These are phyloP conservation scores for Dendrobium chrysotoxum DNA, from an alignment of 106 monocot genomes.

Conservation along the genomic window DNA sequence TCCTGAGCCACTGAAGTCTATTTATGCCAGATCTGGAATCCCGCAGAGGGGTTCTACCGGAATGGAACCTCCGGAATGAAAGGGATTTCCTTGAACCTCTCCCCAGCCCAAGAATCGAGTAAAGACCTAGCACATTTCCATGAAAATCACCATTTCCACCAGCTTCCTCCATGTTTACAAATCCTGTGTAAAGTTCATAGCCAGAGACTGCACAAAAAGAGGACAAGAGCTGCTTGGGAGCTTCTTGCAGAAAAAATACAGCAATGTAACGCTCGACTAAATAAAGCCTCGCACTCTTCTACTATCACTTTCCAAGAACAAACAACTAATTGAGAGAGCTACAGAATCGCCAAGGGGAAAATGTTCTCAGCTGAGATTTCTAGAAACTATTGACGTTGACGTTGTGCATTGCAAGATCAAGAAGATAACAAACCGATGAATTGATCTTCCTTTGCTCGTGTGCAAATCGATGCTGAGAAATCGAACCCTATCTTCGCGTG, in stretches of 20 bases:
- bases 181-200: background rate
- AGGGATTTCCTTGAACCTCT: conserved; percentile 49
- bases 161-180: conserved; percentile 45
- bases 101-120: conserved; percentile 20
- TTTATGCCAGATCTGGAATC: conserved; percentile 25
- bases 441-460: background rate
- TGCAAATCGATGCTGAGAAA: background rate
- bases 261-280: background rate
- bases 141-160: conserved; percentile 23
- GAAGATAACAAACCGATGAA: background rate
- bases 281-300: background rate
- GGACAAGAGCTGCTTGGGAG: background rate
- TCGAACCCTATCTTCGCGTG: background rate
- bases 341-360: background rate
- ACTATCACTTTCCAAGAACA: background rate
- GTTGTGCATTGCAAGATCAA: background rate
- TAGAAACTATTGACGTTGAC: background rate
- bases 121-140: conserved; percentile 27
- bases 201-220: background rate
- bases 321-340: background rate
- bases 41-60: conserved; percentile 43
- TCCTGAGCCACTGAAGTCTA: conserved; percentile 38
- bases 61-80: conserved; percentile 34
- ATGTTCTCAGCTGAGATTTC: background rate
- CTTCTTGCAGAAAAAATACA: background rate